Base-by-base conservation (phyloP, 192 early-diverging fungal genomes). In the Mortierella hygrophila region DNA sequence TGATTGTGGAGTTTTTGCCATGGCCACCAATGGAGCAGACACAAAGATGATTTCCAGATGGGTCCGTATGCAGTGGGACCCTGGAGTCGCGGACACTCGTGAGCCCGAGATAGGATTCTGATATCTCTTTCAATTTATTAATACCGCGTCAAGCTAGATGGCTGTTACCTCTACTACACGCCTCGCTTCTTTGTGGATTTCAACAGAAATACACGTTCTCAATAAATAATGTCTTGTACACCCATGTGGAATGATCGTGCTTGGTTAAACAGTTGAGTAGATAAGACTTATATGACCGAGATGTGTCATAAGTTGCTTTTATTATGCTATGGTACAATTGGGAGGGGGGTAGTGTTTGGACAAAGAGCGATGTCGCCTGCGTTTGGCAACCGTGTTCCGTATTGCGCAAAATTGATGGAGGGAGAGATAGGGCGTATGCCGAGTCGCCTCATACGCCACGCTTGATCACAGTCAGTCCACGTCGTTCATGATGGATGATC, bases 401-500 rank as follows among this genome's bases (percentile, higher is more conserved):
- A 46, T 46, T 46, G 44, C 44, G 29, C 60, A 4, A 15, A 1
- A 32, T 35, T 26, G 2, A 11, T 15, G 2, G 60, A 65, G 29
- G 26, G 60, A 15, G 29, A 15, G 60, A 60, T 1, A 42, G 70
- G 5, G 16, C 11, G 60, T 32, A 26, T 29, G 60, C 60, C 9
- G 10, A 49, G 5, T 41, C 21, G 11, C 29, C 8, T 75, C 73
- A 85, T 71, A 85, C 83, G 0, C 84, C 84, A 1, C 84, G 79
- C 42, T 81, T 86, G 72, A 86, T 86, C 11, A 77, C 70, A 15
- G 84, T 86, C 35, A 86, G 41, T 46, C 84, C 84, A 21, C 84
- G 74, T 52, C 84, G 84, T 32, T 86, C 84, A 15, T 72, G 57
- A 46, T 86, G 84, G 52, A 86, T 86, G 37, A 86, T 86, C 10